Evolutionary conservation across 441 rosid species (phyloP).

Genomic region (Eruca vesicaria): DNA sequence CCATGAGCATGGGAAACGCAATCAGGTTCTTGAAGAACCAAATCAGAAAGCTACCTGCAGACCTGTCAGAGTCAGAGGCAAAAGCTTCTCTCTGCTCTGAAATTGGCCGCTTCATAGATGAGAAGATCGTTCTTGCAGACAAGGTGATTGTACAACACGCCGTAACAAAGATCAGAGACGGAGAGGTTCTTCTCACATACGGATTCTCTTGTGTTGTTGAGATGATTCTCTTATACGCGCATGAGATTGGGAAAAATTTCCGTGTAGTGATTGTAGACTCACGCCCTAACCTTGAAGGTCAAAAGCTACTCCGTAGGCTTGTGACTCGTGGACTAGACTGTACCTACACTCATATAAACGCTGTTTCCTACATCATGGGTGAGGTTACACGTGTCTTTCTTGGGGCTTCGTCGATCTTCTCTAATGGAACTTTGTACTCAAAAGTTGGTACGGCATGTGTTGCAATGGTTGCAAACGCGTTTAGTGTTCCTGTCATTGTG

Average conservation of each 20-base stretch:
- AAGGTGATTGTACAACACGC: slow-evolving; percentile 68
- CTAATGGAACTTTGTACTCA: slow-evolving; percentile 66
- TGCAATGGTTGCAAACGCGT: slow-evolving; percentile 74
- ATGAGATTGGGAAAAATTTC: slow-evolving; percentile 57
- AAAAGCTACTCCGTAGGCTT: slow-evolving; percentile 55
- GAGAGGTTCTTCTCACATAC: slow-evolving; percentile 68
- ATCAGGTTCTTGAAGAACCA: slow-evolving; percentile 64
- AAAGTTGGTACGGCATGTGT: slow-evolving; percentile 61
- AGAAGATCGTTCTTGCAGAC: slow-evolving; percentile 65
- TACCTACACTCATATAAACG: slow-evolving; percentile 67
- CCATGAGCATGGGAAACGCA: slow-evolving; percentile 82
- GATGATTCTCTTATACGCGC: slow-evolving; percentile 61
- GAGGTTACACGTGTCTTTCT: slow-evolving; percentile 61
- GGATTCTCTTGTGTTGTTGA: slow-evolving; percentile 70
- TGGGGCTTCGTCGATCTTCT: slow-evolving; percentile 63
- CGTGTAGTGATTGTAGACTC: slow-evolving; percentile 65
- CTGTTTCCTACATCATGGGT: slow-evolving; percentile 59
- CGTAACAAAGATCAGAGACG: slow-evolving; percentile 61
- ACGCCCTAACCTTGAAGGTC: slow-evolving; percentile 60
- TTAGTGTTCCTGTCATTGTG: slow-evolving; percentile 57
- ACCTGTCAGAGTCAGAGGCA: slow-evolving; percentile 58
- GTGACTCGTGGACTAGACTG: slow-evolving; percentile 54
- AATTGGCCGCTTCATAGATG: slow-evolving; percentile 58
- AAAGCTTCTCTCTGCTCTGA: slow-evolving; percentile 52
- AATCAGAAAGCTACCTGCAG: slow-evolving; percentile 50